Conservation (phyloP, 441 rosid genomes). For the Raphanus hybrid region DNA sequence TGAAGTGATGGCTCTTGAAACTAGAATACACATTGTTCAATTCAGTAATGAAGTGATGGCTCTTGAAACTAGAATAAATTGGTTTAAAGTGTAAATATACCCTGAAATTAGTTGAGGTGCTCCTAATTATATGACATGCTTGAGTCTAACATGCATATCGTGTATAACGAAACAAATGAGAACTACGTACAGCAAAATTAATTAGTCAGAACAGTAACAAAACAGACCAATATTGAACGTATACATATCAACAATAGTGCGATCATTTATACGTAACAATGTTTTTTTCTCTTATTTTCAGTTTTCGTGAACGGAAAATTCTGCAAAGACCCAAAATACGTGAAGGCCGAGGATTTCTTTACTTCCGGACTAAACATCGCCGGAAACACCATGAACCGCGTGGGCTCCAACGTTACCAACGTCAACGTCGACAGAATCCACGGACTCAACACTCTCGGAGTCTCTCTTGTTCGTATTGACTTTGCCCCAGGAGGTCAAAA, state of each 20-base stretch:
- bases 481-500: conserved; percentile 52
- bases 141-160: neutral
- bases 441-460: conserved; percentile 64
- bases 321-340: conserved; percentile 60
- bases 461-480: conserved; percentile 53
- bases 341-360: conserved; percentile 51
- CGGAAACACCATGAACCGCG: conserved; percentile 44
- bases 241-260: neutral
- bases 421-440: conserved; percentile 45
- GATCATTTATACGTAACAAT: neutral
- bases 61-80: neutral
- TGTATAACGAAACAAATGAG: neutral
- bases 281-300: conserved; percentile 21
- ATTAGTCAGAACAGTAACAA: neutral
- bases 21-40: neutral
- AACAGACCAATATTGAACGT: neutral
- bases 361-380: conserved; percentile 50
- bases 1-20: neutral
- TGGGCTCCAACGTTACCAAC: conserved; percentile 51
- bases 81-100: neutral
- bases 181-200: neutral
- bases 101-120: neutral
- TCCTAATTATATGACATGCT: neutral
- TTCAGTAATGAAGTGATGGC: neutral
- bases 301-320: conserved; percentile 66